Evolutionary conservation across 805 yeast genomes (phyloP), one percentile per base, ranked within the genome.

Genomic region (Metahyphopichia silvanorum): DNA sequence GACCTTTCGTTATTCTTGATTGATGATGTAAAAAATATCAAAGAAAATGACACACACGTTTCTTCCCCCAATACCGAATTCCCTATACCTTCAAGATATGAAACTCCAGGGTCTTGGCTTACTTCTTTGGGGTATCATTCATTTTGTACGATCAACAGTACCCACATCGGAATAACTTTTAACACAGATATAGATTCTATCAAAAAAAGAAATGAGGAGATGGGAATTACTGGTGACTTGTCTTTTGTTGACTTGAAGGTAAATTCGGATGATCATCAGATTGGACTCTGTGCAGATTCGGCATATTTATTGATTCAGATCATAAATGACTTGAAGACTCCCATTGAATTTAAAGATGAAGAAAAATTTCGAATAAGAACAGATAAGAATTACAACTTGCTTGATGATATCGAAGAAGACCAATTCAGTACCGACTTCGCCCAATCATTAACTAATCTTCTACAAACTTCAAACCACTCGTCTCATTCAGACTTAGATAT

Each of bases 281-380:
- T 82, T 1, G 79, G 77, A 16, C 37, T 81, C 3, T 88, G 96
- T 61, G 91, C 96, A 1, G 98, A 89, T 51, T 86, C 96, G 0
- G 70, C 79, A 0, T 82, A 86, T 46, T 76, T 91, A 9, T 55
- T 89, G 25, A 39, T 77, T 2, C 94, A 83, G 40, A 47, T 85
- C 6, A 42, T 81, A 7, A 79, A 76, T 38, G 95, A 87, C 47
- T 62, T 89, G 45, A 85, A 83, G 44, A 76, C 76, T 10, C 88
- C 89, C 0, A 56, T 85, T 1, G 56, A 69, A 5, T 78, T 82
- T 39, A 65, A 69, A 1, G 79, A 78, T 38, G 76, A 76, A 2
- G 74, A 76, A 21, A 84, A 79, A 54, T 82, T 72, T 51, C 75
- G 67, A 30, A 60, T 68, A 1, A 51, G 45, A 7, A 48, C 62